Evolutionary conservation across 2,329 filamentous ascomycete species (phyloP).

Genomic region (Talaromyces amestolkiae): DNA sequence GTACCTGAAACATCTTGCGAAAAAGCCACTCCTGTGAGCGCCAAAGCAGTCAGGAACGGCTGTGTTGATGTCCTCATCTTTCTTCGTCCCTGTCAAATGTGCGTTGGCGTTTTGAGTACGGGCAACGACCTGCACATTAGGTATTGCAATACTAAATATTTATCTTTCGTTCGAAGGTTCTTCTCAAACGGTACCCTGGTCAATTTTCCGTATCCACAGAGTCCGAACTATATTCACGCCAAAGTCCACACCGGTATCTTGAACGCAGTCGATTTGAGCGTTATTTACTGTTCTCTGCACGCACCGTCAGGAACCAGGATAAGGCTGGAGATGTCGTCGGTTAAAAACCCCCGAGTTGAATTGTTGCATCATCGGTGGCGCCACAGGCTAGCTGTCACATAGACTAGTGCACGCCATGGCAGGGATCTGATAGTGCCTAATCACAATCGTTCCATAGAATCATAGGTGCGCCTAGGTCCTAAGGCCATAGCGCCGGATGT

Average conservation of each 20-base stretch:
- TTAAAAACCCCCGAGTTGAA: slow-evolving; percentile 1
- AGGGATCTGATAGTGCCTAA: background rate
- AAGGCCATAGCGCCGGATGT: background rate
- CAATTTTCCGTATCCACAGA: background rate
- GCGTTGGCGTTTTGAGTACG: background rate
- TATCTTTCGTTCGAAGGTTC: background rate
- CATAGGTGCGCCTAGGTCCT: background rate
- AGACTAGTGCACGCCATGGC: background rate
- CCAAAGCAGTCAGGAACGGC: background rate
- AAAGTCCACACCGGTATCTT: background rate
- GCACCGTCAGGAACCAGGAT: background rate
- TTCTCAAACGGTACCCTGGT: background rate
- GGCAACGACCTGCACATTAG: background rate
- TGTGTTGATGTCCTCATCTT: background rate
- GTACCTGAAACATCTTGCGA: slow-evolving; percentile 13
- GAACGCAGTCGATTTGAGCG: background rate
- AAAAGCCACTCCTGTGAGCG: background rate
- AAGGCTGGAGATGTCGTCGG: background rate
- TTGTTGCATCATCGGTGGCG: background rate
- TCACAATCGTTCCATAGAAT: background rate
- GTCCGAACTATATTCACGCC: background rate
- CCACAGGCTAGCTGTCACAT: background rate
- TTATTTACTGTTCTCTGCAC: background rate
- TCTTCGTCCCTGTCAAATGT: background rate
- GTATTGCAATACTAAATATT: background rate